Evolutionary conservation across 2,329 filamentous ascomycete species (phyloP), one percentile per base, ranked within the genome.

Genomic region (Fusarium sp.): DNA sequence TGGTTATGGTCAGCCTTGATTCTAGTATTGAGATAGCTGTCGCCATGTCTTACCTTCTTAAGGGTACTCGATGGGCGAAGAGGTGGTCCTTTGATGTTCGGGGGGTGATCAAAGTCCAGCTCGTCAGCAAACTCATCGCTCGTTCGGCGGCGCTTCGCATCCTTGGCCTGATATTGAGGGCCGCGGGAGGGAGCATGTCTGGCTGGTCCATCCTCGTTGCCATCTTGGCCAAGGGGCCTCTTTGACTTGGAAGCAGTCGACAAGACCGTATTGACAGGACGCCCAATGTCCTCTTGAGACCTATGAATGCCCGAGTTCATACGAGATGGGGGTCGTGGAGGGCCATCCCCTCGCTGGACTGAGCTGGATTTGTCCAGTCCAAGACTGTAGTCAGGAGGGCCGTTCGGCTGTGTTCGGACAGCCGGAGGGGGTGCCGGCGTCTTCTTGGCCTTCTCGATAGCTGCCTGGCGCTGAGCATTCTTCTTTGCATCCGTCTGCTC

Each of bases 101-200:
- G 84, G 54, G 90, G 87, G 45, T 90, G 88, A 66, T 90, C 87
- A 79, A 87, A 87, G 56, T 90, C 88, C 50, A 87, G 84, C 64
- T 92, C 90, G 66, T 92, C 89, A 72, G 94, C 91, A 71, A 90
- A 88, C 67, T 91, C 89, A 61, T 96, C 93, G 48, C 93, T 91
- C 62, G 92, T 97, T 80, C 92, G 93, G 75, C 95, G 90, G 67
- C 95, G 90, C 86, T 98, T 98, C 25, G 89, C 87, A 62, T 97
- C 94, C 74, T 91, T 89, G 25, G 89, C 85, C 79, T 93, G 90
- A 76, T 93, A 92, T 11, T 89, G 87, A n/a, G 90, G 87, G 18
- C 88, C 88, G 52, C 91, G 88, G 16, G 83, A 79, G 14, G 82
- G 83, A 5, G 80, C 72, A 6, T 81, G 81, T 52, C 89, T 87